Conservation (phyloP, 2,329 filamentous ascomycete genomes). For the Hansfordia pulvinata region DNA sequence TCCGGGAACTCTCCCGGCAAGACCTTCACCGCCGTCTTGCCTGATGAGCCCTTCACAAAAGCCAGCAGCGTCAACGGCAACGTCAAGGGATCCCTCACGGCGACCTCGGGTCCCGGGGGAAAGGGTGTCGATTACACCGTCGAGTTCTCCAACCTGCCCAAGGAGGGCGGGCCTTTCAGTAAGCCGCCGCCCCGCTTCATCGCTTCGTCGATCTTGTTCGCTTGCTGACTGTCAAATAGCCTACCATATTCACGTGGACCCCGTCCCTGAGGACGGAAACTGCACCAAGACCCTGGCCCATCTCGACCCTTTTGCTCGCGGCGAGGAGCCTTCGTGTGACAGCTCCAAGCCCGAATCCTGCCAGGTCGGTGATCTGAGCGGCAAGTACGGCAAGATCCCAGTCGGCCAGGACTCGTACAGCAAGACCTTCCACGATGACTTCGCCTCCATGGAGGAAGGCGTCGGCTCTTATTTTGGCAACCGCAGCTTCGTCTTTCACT, state of each 20-base stretch:
- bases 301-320: constrained; percentile 56
- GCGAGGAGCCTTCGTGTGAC: constrained; percentile 49
- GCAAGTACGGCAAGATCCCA: constrained; percentile 59
- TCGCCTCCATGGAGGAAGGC: constrained; percentile 36
- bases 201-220: not conserved
- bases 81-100: constrained; percentile 37
- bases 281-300: constrained; percentile 56
- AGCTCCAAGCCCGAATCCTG: constrained; percentile 43
- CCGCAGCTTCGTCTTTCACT: constrained; percentile 51
- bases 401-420: constrained; percentile 32
- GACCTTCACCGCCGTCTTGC: constrained; percentile 42
- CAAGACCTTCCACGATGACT: constrained; percentile 40
- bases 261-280: constrained; percentile 54
- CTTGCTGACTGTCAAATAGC: constrained; percentile 23
- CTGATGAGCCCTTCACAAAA: constrained; percentile 36
- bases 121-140: constrained; percentile 42
- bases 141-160: constrained; percentile 43
- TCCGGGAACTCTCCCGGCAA: constrained; percentile 40
- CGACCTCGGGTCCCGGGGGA: constrained; percentile 29
- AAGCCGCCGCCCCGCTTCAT: constrained; percentile 22
- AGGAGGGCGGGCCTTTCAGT: constrained; percentile 45
- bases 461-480: constrained; percentile 48
- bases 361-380: constrained; percentile 64
- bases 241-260: constrained; percentile 59
- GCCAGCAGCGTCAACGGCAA: constrained; percentile 32